A percentile compares a stretch with the other conserved stretches of the same genome.
Evolutionary conservation across 441 rosid species (phyloP).

Genomic region (Euphorbia neoarborescens): DNA sequence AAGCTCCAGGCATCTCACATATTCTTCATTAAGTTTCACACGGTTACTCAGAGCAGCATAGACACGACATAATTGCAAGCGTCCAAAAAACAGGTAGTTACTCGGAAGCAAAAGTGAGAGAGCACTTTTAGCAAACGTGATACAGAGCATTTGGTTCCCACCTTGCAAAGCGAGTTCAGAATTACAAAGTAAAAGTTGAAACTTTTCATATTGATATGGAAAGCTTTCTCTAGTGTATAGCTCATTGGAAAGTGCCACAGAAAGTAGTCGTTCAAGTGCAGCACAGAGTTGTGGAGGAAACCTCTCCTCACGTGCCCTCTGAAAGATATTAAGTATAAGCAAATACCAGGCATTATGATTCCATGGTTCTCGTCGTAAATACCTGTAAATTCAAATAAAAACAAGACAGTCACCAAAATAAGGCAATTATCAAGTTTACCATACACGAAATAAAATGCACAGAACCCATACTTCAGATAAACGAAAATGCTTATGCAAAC

Average conservation of each 20-base stretch:
- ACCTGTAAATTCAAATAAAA: slow-evolving; percentile 42
- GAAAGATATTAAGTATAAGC: slow-evolving; percentile 70
- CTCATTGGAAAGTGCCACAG: slow-evolving; percentile 51
- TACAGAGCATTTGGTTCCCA: slow-evolving; percentile 37
- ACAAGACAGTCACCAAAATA: slow-evolving; percentile 4
- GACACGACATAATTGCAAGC: slow-evolving; percentile 66
- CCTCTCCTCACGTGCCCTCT: slow-evolving; percentile 84
- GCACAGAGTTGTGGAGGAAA: slow-evolving; percentile 56
- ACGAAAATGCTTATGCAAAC: background rate
- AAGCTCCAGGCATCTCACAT: slow-evolving; percentile 60
- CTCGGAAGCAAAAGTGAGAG: slow-evolving; percentile 53
- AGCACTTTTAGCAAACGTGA: slow-evolving; percentile 47
- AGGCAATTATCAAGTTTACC: background rate
- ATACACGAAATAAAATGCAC: background rate
- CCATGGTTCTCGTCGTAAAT: slow-evolving; percentile 74
- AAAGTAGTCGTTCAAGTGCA: slow-evolving; percentile 43
- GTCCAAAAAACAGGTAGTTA: slow-evolving; percentile 59
- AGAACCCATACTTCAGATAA: background rate
- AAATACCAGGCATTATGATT: slow-evolving; percentile 53
- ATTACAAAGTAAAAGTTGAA: slow-evolving; percentile 80
- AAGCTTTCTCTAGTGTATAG: slow-evolving; percentile 30
- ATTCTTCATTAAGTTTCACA: slow-evolving; percentile 43
- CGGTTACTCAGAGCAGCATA: slow-evolving; percentile 55
- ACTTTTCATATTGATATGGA: slow-evolving; percentile 48
- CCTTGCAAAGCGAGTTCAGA: slow-evolving; percentile 72